These are phyloP conservation scores for Coemansia sp. DNA, from an alignment of 192 early-diverging fungal genomes.

Conservation along the genomic window DNA sequence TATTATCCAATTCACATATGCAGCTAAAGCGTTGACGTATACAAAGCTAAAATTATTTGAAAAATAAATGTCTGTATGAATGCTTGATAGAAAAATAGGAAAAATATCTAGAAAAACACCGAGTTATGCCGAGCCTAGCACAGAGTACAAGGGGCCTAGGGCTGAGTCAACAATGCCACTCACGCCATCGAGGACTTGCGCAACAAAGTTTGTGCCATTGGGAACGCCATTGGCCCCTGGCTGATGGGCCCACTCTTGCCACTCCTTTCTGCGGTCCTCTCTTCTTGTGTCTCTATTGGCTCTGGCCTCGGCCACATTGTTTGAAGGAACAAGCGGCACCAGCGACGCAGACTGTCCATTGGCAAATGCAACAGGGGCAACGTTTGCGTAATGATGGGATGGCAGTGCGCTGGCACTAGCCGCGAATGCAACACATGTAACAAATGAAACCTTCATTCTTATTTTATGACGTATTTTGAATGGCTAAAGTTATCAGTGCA, in stretches of 20 bases:
- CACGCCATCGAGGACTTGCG: conserved; percentile 41
- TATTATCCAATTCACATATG: not conserved
- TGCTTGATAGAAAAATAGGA: no score
- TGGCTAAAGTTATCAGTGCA: not conserved
- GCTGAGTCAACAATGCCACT: conserved; percentile 55
- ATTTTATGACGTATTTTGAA: not conserved
- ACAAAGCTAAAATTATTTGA: not conserved
- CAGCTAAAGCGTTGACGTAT: not conserved
- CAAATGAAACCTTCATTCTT: conserved; percentile 28
- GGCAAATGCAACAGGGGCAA: conserved; percentile 23
- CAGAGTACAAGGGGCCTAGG: conserved; percentile 46
- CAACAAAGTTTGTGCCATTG: conserved; percentile 48
- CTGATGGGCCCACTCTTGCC: conserved; percentile 48
- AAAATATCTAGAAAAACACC: not conserved
- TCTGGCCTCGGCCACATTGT: conserved; percentile 5
- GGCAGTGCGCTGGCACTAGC: conserved; percentile 29
- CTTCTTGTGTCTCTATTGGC: conserved; percentile 38
- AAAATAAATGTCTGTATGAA: no score
- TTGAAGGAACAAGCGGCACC: conserved; percentile 1
- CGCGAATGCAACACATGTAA: conserved; percentile 17
- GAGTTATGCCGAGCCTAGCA: conserved; percentile 14
- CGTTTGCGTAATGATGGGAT: conserved; percentile 16
- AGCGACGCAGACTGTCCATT: conserved; percentile 6
- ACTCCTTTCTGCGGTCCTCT: conserved; percentile 47
- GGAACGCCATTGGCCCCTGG: conserved; percentile 35